Percentiles rank a stretch among this genome's conserved stretches.
Evolutionary conservation across 306 rosid genomes (phyloP).

Genomic region (Amphicarpaea edgeworthii): DNA sequence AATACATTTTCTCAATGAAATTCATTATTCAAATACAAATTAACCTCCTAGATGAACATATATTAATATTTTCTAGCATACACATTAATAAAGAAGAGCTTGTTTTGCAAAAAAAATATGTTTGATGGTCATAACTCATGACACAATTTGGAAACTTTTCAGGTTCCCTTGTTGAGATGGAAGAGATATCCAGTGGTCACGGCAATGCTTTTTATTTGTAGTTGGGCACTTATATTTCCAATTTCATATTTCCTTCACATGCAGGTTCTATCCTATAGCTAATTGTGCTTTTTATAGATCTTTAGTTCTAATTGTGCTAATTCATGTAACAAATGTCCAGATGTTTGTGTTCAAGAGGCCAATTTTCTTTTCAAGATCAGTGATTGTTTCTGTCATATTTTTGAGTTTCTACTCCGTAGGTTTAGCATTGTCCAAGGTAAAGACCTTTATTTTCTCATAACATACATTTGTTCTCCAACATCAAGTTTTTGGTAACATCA

Average conservation of each 20-base stretch:
- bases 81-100: too few relatives aligned
- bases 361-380: too few relatives aligned
- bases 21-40: not conserved
- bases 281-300: not conserved
- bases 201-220: conserved; percentile 72
- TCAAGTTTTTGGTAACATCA: not conserved
- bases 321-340: too few relatives aligned
- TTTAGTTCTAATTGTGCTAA: not conserved
- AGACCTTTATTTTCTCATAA: too few relatives aligned
- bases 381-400: too few relatives aligned
- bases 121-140: not conserved
- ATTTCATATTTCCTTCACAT: not conserved
- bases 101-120: not conserved
- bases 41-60: not conserved
- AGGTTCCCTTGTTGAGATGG: conserved; percentile 88
- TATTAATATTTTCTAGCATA: not conserved
- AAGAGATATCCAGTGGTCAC: conserved; percentile 77
- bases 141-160: conserved; percentile 1
- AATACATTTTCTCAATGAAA: not conserved
- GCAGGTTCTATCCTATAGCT: not conserved
- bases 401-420: too few relatives aligned
- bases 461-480: too few relatives aligned
- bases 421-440: not conserved
- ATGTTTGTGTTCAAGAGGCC: too few relatives aligned
- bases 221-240: not conserved